Evolutionary conservation across 257 asterid genomes (phyloP).

Genomic region (Solanum etuberosum): DNA sequence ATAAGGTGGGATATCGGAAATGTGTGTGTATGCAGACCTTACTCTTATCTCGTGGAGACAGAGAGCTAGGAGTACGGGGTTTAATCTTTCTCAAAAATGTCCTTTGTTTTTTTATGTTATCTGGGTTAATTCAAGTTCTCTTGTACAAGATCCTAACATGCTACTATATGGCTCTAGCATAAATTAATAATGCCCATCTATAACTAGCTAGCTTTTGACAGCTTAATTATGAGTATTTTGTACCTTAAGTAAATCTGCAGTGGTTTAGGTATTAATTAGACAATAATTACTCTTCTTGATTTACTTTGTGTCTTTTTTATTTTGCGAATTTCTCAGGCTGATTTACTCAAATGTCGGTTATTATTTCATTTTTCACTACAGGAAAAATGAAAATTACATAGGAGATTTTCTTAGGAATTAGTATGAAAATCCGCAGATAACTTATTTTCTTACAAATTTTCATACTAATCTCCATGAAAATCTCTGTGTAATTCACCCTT

Average conservation of each 20-base stretch:
- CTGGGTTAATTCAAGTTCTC: not conserved
- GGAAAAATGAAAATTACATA: no score
- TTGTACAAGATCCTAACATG: not conserved
- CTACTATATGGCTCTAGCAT: slow-evolving; percentile 7
- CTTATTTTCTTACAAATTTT: no score
- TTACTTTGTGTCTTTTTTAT: not conserved
- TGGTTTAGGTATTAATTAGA: not conserved
- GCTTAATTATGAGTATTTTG: not conserved
- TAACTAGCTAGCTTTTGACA: not conserved
- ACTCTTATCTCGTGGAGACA: not conserved
- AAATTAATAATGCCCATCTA: not conserved
- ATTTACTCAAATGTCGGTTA: not conserved
- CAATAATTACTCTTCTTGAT: not conserved
- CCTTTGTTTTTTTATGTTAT: not conserved
- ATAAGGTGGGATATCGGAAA: accelerated
- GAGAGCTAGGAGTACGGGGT: not conserved
- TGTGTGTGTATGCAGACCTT: not conserved
- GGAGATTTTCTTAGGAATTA: no score
- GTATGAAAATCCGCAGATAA: no score
- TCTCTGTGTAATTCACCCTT: no score
- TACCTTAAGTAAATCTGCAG: not conserved
- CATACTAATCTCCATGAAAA: no score
- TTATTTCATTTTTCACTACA: not conserved
- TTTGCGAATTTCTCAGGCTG: not conserved
- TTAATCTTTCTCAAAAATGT: not conserved